Base-by-base conservation (phyloP, 495 filamentous ascomycete genomes). In the Cercophora samala region DNA sequence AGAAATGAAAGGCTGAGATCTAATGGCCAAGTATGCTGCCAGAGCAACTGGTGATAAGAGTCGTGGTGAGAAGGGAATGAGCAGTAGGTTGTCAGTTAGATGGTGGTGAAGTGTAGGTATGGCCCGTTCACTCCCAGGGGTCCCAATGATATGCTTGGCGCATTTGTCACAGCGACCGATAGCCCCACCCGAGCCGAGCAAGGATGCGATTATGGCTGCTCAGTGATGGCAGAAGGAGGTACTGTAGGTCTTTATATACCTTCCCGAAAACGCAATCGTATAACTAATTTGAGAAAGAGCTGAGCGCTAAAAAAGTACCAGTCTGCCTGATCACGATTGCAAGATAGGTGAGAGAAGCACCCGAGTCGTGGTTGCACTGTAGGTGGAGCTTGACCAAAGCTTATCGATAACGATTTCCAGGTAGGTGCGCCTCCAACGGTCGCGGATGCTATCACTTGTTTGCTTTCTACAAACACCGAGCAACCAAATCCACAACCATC, bases 351-450 rank as follows among this genome's bases (percentile, higher is more conserved):
- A 46, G 37, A 17, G 13, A 46, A 18, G 11, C 37, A 46, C 6
- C 37, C 15, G 11, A 46, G 37, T 46, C 37, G 37, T 46, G 6
- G 37, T 46, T 46, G 37, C 37, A 18, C 26, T 6, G 26, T 18
- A 1, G 37, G 37, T 17, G 37, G 37, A 46, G 37, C 15, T 11
- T 46, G 15, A 46, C 5, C 8, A 56, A 21, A 3, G n/a, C 53
- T 56, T 56, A 56, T 56, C 53, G 53, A 56, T 56, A 56, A 56
- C 17, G 17, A 54, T 18, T 21, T n/a, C n/a, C n/a, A n/a, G 26
- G 6, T 56, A 23, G n/a, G 4, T 13, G 53, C 53, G 53, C 53
- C 53, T 56, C 53, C 8, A 6, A 23, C 53, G n/a, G 53, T 18
- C 53, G 22, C 53, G 2, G 37, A 56, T 21, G 53, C 18, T 21